These are phyloP conservation scores for Candida cerambycidarum DNA, from an alignment of 805 yeast species.

Conservation along the genomic window DNA sequence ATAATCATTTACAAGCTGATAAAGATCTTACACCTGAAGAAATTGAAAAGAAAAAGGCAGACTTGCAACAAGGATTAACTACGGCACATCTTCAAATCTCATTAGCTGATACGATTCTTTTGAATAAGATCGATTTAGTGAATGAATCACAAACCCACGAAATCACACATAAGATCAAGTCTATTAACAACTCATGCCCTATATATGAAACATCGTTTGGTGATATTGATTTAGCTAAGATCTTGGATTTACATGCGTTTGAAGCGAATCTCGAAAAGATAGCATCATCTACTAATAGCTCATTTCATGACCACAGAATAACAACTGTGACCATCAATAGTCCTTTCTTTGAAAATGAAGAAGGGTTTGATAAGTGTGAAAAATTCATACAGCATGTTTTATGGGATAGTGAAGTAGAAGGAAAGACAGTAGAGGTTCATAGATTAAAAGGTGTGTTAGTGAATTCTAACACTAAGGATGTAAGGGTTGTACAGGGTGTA, in stretches of 20 bases:
- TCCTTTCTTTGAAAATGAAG: slow-evolving; percentile 39
- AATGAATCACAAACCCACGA: slow-evolving; percentile 19
- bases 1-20: slow-evolving; percentile 28
- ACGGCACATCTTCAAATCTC: slow-evolving; percentile 91
- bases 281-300: slow-evolving; percentile 12
- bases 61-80: slow-evolving; percentile 49
- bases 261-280: slow-evolving; percentile 36
- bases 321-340: slow-evolving; percentile 40
- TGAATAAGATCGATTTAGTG: slow-evolving; percentile 73
- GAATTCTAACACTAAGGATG: slow-evolving; percentile 25
- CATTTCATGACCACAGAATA: slow-evolving; percentile 41
- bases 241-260: slow-evolving; percentile 80
- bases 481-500: slow-evolving; percentile 83
- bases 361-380: slow-evolving; percentile 51
- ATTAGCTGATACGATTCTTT: slow-evolving; percentile 75
- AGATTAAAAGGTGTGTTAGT: slow-evolving; percentile 77
- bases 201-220: slow-evolving; percentile 70
- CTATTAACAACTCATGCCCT: slow-evolving; percentile 70
- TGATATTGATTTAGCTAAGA: slow-evolving; percentile 61
- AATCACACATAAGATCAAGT: slow-evolving; percentile 40
- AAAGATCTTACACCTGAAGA: slow-evolving; percentile 25
- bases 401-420: slow-evolving; percentile 63
- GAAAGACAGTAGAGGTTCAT: slow-evolving; percentile 62
- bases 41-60: slow-evolving; percentile 31
- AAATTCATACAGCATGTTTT: slow-evolving; percentile 64